Evolutionary conservation across 2,329 filamentous ascomycete genomes (phyloP).

Genomic region (Talaromyces sp.): DNA sequence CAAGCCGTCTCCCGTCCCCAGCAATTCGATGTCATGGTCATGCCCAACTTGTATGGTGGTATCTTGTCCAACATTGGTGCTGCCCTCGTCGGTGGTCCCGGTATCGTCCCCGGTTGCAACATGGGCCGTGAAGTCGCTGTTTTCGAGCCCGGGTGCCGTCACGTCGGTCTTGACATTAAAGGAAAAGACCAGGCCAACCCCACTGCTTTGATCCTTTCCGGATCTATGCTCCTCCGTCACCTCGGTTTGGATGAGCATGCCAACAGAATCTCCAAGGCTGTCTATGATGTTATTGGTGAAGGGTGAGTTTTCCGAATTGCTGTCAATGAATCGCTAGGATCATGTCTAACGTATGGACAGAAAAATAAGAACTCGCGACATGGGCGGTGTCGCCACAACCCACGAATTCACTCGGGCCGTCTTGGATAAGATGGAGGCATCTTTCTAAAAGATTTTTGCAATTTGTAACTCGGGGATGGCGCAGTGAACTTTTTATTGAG

Average conservation of each 20-base stretch:
- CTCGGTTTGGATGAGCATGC: slow-evolving; percentile 96
- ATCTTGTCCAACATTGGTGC: slow-evolving; percentile 99
- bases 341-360: slow-evolving; percentile 54
- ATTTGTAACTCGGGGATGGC: slow-evolving; percentile 9
- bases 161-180: slow-evolving; percentile 99
- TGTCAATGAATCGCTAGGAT: not conserved
- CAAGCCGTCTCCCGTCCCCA: slow-evolving; percentile 94
- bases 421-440: slow-evolving; percentile 86
- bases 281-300: slow-evolving; percentile 78
- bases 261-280: slow-evolving; percentile 87
- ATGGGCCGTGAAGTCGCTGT: slow-evolving; percentile 98
- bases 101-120: slow-evolving; percentile 97
- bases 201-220: slow-evolving; percentile 88
- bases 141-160: slow-evolving; percentile 97
- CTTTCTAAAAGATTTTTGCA: slow-evolving; percentile 49
- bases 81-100: slow-evolving; percentile 91
- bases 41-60: slow-evolving; percentile 98
- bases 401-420: slow-evolving; percentile 94
- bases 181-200: slow-evolving; percentile 99
- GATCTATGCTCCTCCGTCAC: slow-evolving; percentile 95
- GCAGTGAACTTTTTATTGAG: slow-evolving; percentile 8
- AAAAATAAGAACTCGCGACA: slow-evolving; percentile 84
- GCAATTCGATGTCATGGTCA: slow-evolving; percentile 99
- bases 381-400: slow-evolving; percentile 87
- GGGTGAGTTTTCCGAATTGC: slow-evolving; percentile 60